These are phyloP conservation scores for Streptanthus diversifolius DNA, from an alignment of 345 rosid genomes.

Conservation along the genomic window DNA sequence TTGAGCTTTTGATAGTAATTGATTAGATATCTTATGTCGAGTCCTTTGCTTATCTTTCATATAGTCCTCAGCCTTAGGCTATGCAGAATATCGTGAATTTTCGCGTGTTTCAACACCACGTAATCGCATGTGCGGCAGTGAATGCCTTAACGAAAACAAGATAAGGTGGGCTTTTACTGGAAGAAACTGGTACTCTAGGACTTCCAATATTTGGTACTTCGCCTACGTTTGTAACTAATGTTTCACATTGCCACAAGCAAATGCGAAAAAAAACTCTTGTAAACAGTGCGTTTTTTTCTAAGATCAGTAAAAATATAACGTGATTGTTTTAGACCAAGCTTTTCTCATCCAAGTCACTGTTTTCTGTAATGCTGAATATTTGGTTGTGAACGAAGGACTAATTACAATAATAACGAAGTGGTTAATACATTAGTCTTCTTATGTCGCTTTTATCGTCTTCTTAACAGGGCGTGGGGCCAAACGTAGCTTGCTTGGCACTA, in stretches of 20 bases:
- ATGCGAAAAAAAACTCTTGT: neutral
- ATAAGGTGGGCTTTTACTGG: neutral
- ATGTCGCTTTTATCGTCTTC: neutral
- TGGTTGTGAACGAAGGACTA: slow-evolving; percentile 11
- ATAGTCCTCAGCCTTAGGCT: neutral
- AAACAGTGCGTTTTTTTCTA: neutral
- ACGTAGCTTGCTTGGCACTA: slow-evolving; percentile 23
- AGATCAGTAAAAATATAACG: too few species aligned
- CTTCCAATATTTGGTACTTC: neutral
- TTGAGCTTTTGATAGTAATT: neutral
- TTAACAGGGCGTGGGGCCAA: slow-evolving; percentile 36
- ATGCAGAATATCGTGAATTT: neutral
- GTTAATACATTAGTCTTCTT: neutral
- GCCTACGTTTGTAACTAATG: neutral
- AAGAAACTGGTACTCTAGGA: neutral
- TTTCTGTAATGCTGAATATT: slow-evolving; percentile 3
- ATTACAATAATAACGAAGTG: neutral
- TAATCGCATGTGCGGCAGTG: slow-evolving; percentile 5
- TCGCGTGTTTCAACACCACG: neutral
- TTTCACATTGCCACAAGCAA: neutral
- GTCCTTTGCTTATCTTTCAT: slow-evolving; percentile 3
- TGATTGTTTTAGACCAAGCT: neutral
- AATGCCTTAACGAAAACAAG: neutral
- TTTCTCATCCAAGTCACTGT: slow-evolving; percentile 4
- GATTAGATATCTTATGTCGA: neutral